These are phyloP conservation scores for Coemansia sp. DNA, from an alignment of 192 early-diverging fungal genomes.

Conservation along the genomic window DNA sequence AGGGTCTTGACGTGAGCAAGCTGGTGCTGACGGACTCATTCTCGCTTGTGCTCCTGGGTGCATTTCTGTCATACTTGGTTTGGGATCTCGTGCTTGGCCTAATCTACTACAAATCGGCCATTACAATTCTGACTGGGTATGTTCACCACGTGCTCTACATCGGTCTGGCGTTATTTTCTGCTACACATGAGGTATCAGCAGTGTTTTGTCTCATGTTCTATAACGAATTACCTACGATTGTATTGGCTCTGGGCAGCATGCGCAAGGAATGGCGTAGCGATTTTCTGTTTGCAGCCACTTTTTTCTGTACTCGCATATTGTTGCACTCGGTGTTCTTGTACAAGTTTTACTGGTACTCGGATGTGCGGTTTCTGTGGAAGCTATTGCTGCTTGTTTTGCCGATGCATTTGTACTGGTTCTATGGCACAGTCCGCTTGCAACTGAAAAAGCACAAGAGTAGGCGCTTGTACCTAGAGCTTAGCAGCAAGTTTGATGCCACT, in stretches of 20 bases:
- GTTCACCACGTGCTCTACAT: slow-evolving; percentile 67
- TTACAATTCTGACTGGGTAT: slow-evolving; percentile 62
- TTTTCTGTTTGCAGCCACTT: slow-evolving; percentile 58
- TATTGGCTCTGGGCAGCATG: slow-evolving; percentile 62
- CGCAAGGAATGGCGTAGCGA: slow-evolving; percentile 57
- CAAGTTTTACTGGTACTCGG: slow-evolving; percentile 40
- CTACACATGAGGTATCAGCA: slow-evolving; percentile 25
- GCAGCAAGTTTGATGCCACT: neutral
- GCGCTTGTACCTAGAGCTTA: neutral
- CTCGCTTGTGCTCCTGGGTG: slow-evolving; percentile 48
- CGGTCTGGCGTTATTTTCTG: slow-evolving; percentile 33
- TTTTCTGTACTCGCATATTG: slow-evolving; percentile 61
- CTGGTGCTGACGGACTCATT: slow-evolving; percentile 34
- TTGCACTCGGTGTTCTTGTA: slow-evolving; percentile 56
- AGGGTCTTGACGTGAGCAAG: slow-evolving; percentile 18
- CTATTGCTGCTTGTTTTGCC: slow-evolving; percentile 52
- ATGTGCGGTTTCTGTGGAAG: slow-evolving; percentile 29
- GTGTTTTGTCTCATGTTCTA: slow-evolving; percentile 59
- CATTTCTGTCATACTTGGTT: slow-evolving; percentile 63
- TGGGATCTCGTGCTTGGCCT: slow-evolving; percentile 62
- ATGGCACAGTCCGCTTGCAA: slow-evolving; percentile 27
- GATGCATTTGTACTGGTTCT: slow-evolving; percentile 64
- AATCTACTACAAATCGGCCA: slow-evolving; percentile 60
- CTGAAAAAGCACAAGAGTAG: neutral
- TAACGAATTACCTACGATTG: slow-evolving; percentile 64